phyloP scores from a whole-genome alignment of 345 rosid genomes.

The Trapa bicornis region DNA sequence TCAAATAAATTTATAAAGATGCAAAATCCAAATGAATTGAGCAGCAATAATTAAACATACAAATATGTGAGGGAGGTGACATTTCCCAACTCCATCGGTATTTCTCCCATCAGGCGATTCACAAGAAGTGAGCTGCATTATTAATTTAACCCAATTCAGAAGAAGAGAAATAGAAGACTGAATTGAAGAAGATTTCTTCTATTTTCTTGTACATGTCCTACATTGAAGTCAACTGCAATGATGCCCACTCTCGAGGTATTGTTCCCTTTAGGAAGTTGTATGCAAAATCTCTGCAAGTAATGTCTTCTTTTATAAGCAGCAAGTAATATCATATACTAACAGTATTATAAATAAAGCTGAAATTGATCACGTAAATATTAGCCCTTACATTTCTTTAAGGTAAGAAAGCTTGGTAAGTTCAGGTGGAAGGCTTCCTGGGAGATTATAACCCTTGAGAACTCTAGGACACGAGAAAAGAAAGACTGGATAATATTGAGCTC shows the following conservation, averaged over 20 bases:
- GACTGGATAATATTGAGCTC: background rate
- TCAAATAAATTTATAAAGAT: background rate
- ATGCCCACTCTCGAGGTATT: constrained; percentile 36
- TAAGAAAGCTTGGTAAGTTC: constrained; percentile 41
- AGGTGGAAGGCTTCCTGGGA: constrained; percentile 60
- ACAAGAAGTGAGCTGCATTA: constrained; percentile 25
- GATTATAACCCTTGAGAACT: constrained; percentile 32
- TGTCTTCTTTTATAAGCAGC: too few species aligned
- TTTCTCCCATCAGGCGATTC: constrained; percentile 31
- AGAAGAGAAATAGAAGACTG: too few species aligned
- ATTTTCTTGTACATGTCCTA: constrained; percentile 6
- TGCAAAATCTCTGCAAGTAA: constrained; percentile 18
- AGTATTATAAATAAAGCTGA: background rate
- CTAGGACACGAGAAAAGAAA: constrained; percentile 17
- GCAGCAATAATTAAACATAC: constrained; percentile 15
- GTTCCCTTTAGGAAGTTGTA: constrained; percentile 29
- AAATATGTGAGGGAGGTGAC: constrained; percentile 22
- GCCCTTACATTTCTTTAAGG: constrained; percentile 40
- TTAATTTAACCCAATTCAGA: background rate
- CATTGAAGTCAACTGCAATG: constrained; percentile 20
- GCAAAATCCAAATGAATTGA: background rate
- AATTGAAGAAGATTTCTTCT: background rate
- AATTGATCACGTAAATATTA: background rate
- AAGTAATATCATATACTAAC: background rate
- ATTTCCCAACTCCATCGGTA: constrained; percentile 27